Conservation (phyloP, 305 asterid species). For the Fraxinus sp. region DNA sequence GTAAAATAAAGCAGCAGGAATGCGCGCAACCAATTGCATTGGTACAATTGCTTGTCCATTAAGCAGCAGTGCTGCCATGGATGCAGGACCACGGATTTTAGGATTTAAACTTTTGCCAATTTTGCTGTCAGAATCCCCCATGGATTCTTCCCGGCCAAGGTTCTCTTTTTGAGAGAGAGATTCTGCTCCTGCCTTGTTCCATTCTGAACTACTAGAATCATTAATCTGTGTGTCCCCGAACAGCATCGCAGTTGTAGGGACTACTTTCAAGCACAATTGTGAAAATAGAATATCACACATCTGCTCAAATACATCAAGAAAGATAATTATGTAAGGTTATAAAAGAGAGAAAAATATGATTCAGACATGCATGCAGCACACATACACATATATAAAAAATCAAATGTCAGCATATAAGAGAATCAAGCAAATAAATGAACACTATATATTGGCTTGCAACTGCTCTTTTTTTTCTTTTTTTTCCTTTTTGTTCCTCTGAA, state of each 20-base stretch:
- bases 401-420: neutral
- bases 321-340: slow-evolving; percentile 23
- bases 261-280: slow-evolving; percentile 89
- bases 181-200: slow-evolving; percentile 53
- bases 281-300: slow-evolving; percentile 95
- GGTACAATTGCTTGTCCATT: slow-evolving; percentile 97
- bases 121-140: slow-evolving; percentile 52
- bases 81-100: slow-evolving; percentile 62
- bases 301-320: slow-evolving; percentile 48
- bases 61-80: slow-evolving; percentile 92
- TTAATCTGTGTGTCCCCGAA: slow-evolving; percentile 52
- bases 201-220: slow-evolving; percentile 51
- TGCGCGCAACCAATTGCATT: slow-evolving; percentile 96
- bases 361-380: slow-evolving; percentile 3
- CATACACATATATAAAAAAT: neutral
- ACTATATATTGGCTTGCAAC: neutral
- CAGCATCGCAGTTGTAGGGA: slow-evolving; percentile 40
- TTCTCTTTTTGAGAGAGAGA: slow-evolving; percentile 38
- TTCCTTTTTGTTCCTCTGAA: neutral
- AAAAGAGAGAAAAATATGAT: neutral
- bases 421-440: slow-evolving; percentile 10
- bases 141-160: slow-evolving; percentile 39
- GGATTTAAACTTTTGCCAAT: slow-evolving; percentile 40
- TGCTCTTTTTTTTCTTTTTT: neutral
- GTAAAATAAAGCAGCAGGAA: slow-evolving; percentile 90